Evolutionary conservation across 257 asterid species (phyloP).

Genomic region (Mentha longifolia): DNA sequence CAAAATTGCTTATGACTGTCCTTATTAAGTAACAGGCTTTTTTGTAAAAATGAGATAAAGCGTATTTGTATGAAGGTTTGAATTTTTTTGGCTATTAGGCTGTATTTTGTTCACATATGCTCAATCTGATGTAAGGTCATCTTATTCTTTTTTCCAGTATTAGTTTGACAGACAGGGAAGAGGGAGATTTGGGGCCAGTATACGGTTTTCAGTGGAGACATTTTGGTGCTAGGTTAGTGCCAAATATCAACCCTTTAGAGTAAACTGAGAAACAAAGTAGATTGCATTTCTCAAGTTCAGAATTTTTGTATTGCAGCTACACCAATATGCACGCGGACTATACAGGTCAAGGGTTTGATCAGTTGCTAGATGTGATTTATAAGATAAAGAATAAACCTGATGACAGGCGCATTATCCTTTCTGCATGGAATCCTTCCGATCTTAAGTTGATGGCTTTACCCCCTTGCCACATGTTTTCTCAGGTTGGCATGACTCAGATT

Average conservation of each 20-base stretch:
- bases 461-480: constrained; percentile 91
- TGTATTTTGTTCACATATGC: constrained; percentile 12
- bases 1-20: neutral
- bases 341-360: constrained; percentile 84
- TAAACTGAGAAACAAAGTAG: neutral
- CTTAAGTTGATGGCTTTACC: constrained; percentile 79
- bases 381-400: constrained; percentile 73
- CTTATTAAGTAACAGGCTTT: neutral
- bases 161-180: constrained; percentile 71
- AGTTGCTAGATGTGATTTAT: constrained; percentile 68
- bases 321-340: constrained; percentile 75
- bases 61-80: neutral
- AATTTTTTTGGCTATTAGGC: neutral
- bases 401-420: constrained; percentile 68
- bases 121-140: constrained; percentile 28
- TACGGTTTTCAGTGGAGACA: constrained; percentile 92
- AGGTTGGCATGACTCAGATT: constrained; percentile 44
- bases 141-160: constrained; percentile 45
- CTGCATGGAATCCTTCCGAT: constrained; percentile 92
- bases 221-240: constrained; percentile 75
- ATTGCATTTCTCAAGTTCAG: neutral
- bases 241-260: constrained; percentile 7
- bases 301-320: constrained; percentile 50
- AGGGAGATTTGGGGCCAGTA: constrained; percentile 80
- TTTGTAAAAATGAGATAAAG: neutral